Percentiles rank a stretch among this genome's conserved stretches.
These are phyloP conservation scores for Venturia carpophila DNA, from an alignment of 2,329 filamentous ascomycete species.

Conservation along the genomic window DNA sequence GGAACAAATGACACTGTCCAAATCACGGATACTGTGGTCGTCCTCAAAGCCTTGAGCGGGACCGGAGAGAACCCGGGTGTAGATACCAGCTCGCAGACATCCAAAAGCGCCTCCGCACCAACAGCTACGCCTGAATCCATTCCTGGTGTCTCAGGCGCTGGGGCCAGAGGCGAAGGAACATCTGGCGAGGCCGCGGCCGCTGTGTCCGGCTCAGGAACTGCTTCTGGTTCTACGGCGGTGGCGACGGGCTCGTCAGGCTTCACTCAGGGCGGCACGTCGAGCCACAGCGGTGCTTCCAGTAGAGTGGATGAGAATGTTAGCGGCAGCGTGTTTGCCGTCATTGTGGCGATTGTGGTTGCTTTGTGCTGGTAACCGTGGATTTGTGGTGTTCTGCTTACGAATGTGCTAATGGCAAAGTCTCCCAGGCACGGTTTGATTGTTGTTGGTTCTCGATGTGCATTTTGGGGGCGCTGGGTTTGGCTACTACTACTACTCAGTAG, in stretches of 20 bases:
- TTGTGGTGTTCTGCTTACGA: not conserved
- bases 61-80: conserved; percentile 64
- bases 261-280: conserved; percentile 10
- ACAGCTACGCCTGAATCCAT: conserved; percentile 39
- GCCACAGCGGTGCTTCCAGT: conserved; percentile 16
- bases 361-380: conserved; percentile 20
- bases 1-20: conserved; percentile 71
- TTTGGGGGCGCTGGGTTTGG: not conserved
- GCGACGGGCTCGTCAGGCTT: conserved; percentile 9
- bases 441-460: not conserved
- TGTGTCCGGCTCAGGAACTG: not conserved
- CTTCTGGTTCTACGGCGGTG: not conserved
- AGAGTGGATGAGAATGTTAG: conserved; percentile 26
- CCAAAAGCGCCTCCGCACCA: conserved; percentile 25
- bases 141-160: conserved; percentile 48
- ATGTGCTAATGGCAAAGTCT: not conserved
- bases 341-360: conserved; percentile 27
- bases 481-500: no score
- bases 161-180: conserved; percentile 22
- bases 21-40: conserved; percentile 65
- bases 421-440: not conserved
- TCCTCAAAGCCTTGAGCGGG: conserved; percentile 71
- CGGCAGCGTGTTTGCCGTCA: conserved; percentile 29
- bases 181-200: not conserved
- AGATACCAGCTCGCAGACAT: conserved; percentile 33